Evolutionary conservation across 108 stramenopile genomes (phyloP).

Genomic region (Cyclostephanos invisitatus): DNA sequence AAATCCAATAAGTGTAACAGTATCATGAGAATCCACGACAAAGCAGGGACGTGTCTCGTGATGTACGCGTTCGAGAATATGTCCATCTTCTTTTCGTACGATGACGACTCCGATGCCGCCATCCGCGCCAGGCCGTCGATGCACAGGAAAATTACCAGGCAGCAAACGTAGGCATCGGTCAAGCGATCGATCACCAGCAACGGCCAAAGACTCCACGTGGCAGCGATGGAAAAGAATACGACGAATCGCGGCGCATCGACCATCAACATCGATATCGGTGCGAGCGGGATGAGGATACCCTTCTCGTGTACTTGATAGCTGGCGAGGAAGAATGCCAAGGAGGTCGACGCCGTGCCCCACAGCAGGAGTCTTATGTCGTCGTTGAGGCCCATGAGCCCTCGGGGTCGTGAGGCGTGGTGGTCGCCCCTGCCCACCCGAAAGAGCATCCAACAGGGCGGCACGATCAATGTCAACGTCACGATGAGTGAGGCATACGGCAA

Average conservation of each 20-base stretch:
- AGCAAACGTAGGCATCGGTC: slow-evolving; percentile 64
- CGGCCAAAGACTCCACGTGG: slow-evolving; percentile 77
- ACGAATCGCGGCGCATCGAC: slow-evolving; percentile 58
- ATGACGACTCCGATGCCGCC: background rate
- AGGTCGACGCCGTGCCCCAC: slow-evolving; percentile 59
- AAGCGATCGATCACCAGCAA: slow-evolving; percentile 71
- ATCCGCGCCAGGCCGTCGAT: slow-evolving; percentile 17
- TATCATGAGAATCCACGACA: slow-evolving; percentile 53
- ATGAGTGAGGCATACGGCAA: slow-evolving; percentile 59
- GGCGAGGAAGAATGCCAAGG: slow-evolving; percentile 91
- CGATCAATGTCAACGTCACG: slow-evolving; percentile 53
- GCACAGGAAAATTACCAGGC: slow-evolving; percentile 54
- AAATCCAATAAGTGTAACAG: slow-evolving; percentile 56
- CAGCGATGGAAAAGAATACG: slow-evolving; percentile 67
- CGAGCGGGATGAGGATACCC: slow-evolving; percentile 83
- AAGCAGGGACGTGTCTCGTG: slow-evolving; percentile 30
- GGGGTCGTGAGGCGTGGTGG: background rate
- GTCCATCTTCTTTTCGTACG: slow-evolving; percentile 4
- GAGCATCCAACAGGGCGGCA: slow-evolving; percentile 52
- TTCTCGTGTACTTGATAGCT: slow-evolving; percentile 97
- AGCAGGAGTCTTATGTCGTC: slow-evolving; percentile 49
- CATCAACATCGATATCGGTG: slow-evolving; percentile 71
- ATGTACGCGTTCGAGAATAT: slow-evolving; percentile 17
- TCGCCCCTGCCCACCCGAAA: slow-evolving; percentile 45
- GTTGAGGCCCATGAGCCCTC: slow-evolving; percentile 12